A percentile compares a stretch with the other conserved stretches of the same genome.
phyloP scores from a whole-genome alignment of 176 grass and related monocot species.

The Thalia dealbata region DNA sequence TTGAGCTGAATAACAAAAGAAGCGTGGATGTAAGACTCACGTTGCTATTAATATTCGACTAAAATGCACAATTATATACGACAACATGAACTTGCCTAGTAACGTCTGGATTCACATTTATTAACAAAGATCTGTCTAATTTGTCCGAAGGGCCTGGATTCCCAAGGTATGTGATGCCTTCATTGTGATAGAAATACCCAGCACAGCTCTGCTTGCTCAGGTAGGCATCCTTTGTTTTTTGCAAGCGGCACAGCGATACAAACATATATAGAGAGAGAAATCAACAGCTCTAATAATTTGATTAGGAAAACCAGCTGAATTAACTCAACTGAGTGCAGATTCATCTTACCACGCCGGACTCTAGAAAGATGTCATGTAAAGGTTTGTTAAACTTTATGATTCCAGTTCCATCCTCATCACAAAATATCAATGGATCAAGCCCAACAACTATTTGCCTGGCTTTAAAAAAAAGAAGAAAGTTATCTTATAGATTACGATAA shows the following conservation, averaged over 20 bases:
- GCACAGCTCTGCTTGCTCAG: slow-evolving; percentile 30
- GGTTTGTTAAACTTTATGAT: slow-evolving; percentile 21
- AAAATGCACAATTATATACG: background rate
- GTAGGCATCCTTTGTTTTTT: slow-evolving; percentile 26
- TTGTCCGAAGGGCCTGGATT: slow-evolving; percentile 25
- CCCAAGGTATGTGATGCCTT: slow-evolving; percentile 25
- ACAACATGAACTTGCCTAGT: background rate
- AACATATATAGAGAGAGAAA: background rate
- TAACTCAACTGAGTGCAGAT: background rate
- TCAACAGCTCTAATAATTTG: background rate
- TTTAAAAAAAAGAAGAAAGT: slow-evolving; percentile 24
- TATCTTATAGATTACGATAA: background rate
- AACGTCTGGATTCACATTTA: slow-evolving; percentile 7
- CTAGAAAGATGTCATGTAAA: slow-evolving; percentile 30
- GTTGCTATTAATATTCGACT: background rate
- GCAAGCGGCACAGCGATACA: background rate
- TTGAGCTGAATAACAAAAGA: slow-evolving; percentile 9
- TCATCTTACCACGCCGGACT: slow-evolving; percentile 28
- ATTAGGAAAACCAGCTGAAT: background rate
- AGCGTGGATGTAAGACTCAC: background rate
- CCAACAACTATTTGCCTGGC: slow-evolving; percentile 36
- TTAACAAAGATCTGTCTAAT: slow-evolving; percentile 1
- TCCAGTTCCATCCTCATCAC: slow-evolving; percentile 29
- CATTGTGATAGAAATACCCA: slow-evolving; percentile 20
- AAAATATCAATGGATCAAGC: slow-evolving; percentile 35